Percentiles rank a stretch among this genome's conserved stretches.
Conservation (phyloP, 2,329 filamentous ascomycete genomes). For the Aspergillus sp. region DNA sequence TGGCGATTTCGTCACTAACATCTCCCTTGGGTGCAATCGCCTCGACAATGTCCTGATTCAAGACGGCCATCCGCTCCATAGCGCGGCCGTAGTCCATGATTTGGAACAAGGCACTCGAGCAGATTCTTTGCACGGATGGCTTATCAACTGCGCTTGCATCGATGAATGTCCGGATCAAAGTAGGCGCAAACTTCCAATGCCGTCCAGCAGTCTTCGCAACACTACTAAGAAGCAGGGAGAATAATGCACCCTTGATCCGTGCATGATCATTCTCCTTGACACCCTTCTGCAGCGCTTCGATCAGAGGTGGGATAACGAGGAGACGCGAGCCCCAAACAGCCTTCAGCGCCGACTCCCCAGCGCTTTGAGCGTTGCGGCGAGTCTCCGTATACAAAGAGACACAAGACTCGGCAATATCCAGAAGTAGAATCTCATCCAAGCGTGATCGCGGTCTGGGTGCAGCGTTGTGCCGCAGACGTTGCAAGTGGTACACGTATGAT, state of each 20-base stretch:
- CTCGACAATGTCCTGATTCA: conserved; percentile 64
- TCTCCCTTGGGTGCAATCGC: conserved; percentile 64
- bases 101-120: conserved; percentile 71
- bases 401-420: conserved; percentile 83
- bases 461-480: conserved; percentile 90
- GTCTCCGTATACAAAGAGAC: conserved; percentile 93
- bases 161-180: conserved; percentile 84
- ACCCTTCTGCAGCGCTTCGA: conserved; percentile 70
- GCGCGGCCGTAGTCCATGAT: conserved; percentile 89
- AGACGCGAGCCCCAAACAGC: conserved; percentile 80
- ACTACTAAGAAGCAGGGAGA: conserved; percentile 81
- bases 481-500: conserved; percentile 88
- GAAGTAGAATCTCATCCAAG: conserved; percentile 75
- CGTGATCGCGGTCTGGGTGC: conserved; percentile 79
- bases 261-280: conserved; percentile 76
- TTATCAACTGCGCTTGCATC: conserved; percentile 86
- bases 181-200: conserved; percentile 91
- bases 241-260: conserved; percentile 90
- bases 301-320: conserved; percentile 80
- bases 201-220: conserved; percentile 78
- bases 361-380: conserved; percentile 83
- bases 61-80: conserved; percentile 75
- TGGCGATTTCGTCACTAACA: conserved; percentile 47
- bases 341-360: conserved; percentile 88
- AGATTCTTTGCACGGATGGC: conserved; percentile 85